phyloP scores from a whole-genome alignment of 768 basidiomycete genomes.

The Boletus rufocinnamomeus region DNA sequence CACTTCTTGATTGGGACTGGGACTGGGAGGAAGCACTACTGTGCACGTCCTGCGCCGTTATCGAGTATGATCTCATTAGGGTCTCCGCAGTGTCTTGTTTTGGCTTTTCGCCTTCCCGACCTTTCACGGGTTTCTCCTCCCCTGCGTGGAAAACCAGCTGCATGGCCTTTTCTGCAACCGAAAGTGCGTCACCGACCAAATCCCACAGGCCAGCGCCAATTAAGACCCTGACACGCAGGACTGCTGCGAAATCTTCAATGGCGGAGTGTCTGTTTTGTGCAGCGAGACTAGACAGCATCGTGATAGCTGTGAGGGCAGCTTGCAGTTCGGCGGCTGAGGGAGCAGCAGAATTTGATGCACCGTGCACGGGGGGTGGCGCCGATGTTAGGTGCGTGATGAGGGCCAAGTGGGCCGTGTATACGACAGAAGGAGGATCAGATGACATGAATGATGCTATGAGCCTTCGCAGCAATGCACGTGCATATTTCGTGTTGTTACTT shows the following conservation, averaged over 20 bases:
- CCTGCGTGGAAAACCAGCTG: slow-evolving; percentile 36
- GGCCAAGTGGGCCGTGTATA: slow-evolving; percentile 58
- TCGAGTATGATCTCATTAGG: slow-evolving; percentile 33
- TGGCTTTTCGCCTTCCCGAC: slow-evolving; percentile 6
- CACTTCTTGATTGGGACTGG: slow-evolving; percentile 18
- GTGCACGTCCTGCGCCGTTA: slow-evolving; percentile 33
- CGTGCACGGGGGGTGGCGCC: slow-evolving; percentile 7
- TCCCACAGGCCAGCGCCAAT: slow-evolving; percentile 58
- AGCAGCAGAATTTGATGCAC: slow-evolving; percentile 1
- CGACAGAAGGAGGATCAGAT: slow-evolving; percentile 51
- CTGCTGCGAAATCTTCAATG: slow-evolving; percentile 51
- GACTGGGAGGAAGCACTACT: slow-evolving; percentile 24
- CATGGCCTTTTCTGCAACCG: slow-evolving; percentile 51
- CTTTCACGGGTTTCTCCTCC: slow-evolving; percentile 9
- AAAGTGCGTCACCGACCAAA: slow-evolving; percentile 49
- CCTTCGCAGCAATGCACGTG: slow-evolving; percentile 58
- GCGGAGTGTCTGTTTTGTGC: slow-evolving; percentile 38
- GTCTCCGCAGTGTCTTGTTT: slow-evolving; percentile 15
- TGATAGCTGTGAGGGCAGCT: slow-evolving; percentile 35
- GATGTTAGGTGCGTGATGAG: slow-evolving; percentile 48
- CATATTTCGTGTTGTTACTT: slow-evolving; percentile 55
- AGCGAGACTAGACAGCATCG: slow-evolving; percentile 37
- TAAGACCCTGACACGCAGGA: slow-evolving; percentile 59
- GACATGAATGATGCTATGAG: slow-evolving; percentile 48
- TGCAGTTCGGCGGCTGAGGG: slow-evolving; percentile 27